Evolutionary conservation across 495 filamentous ascomycete genomes (phyloP).

Genomic region (Entonaema liquescens): DNA sequence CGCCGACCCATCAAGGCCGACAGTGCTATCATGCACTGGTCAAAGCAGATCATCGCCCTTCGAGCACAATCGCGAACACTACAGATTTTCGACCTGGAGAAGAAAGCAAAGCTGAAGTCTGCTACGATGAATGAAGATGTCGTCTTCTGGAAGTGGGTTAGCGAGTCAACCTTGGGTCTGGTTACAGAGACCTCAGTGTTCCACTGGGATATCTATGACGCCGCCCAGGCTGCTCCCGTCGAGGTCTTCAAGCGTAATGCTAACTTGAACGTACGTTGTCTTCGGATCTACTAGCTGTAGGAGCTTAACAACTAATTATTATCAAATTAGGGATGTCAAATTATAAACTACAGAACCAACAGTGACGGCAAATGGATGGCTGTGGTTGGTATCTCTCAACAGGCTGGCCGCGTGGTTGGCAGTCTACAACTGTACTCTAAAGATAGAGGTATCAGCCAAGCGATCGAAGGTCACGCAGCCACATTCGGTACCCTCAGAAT

Average conservation of each 20-base stretch:
- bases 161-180: slow-evolving; percentile 82
- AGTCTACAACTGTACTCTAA: slow-evolving; percentile 97
- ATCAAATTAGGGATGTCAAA: slow-evolving; percentile 79
- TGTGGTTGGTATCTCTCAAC: slow-evolving; percentile 92
- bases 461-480: slow-evolving; percentile 97
- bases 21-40: slow-evolving; percentile 99
- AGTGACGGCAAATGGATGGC: slow-evolving; percentile 98
- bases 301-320: slow-evolving; percentile 33
- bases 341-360: slow-evolving; percentile 99
- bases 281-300: not conserved
- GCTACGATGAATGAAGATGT: slow-evolving; percentile 96
- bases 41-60: slow-evolving; percentile 91
- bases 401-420: slow-evolving; percentile 91
- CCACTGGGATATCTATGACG: slow-evolving; percentile 96
- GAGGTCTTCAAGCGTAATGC: slow-evolving; percentile 93
- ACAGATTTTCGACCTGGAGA: slow-evolving; percentile 94
- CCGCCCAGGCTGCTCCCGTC: slow-evolving; percentile 75
- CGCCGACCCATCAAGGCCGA: slow-evolving; percentile 97
- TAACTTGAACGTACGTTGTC: slow-evolving; percentile 77
- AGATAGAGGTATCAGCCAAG: slow-evolving; percentile 94
- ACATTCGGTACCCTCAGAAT: slow-evolving; percentile 90
- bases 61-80: slow-evolving; percentile 91
- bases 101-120: slow-evolving; percentile 93
- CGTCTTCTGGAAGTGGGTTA: slow-evolving; percentile 99
- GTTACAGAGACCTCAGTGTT: slow-evolving; percentile 91